A percentile compares a stretch with the other conserved stretches of the same genome.
These are phyloP conservation scores for Saccharomycopsis capsularis DNA, from an alignment of 805 yeast genomes.

Conservation along the genomic window DNA sequence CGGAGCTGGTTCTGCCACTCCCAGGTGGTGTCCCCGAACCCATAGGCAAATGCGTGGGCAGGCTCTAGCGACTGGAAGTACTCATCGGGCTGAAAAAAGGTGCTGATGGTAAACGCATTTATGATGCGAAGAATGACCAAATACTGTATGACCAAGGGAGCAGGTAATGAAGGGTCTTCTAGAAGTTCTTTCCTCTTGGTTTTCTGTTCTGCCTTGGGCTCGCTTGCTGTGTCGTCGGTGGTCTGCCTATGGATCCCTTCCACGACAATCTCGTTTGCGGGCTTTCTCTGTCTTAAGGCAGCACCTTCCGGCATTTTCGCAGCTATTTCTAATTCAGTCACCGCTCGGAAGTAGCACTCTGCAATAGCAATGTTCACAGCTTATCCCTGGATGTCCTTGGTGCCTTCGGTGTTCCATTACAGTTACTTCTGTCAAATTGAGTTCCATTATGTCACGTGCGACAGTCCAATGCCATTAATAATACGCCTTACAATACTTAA, in stretches of 20 bases:
- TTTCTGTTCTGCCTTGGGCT: neutral
- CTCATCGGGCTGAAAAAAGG: conserved; percentile 96
- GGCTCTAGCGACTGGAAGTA: conserved; percentile 91
- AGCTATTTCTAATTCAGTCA: too few relatives aligned
- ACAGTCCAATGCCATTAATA: too few relatives aligned
- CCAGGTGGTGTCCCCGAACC: conserved; percentile 87
- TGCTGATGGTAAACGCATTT: conserved; percentile 56
- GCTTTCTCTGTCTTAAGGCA: neutral
- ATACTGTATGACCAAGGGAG: conserved; percentile 23
- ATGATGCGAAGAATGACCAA: conserved; percentile 42
- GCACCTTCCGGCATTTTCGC: too few relatives aligned
- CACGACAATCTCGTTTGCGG: neutral
- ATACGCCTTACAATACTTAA: too few relatives aligned
- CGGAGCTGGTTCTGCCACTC: conserved; percentile 80
- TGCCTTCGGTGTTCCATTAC: too few relatives aligned
- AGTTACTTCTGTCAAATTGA: too few relatives aligned
- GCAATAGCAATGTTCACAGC: too few relatives aligned
- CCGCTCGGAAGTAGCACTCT: too few relatives aligned
- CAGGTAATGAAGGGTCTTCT: conserved; percentile 12
- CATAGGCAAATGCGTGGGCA: conserved; percentile 68
- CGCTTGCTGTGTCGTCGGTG: neutral
- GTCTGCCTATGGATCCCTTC: neutral
- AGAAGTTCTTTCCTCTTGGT: neutral
- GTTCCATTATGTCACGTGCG: too few relatives aligned
- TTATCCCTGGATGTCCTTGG: too few relatives aligned